A percentile compares a stretch with the other conserved stretches of the same genome.
Conservation (phyloP, 176 grass and related monocot species). For the Aegilops tauschii region DNA sequence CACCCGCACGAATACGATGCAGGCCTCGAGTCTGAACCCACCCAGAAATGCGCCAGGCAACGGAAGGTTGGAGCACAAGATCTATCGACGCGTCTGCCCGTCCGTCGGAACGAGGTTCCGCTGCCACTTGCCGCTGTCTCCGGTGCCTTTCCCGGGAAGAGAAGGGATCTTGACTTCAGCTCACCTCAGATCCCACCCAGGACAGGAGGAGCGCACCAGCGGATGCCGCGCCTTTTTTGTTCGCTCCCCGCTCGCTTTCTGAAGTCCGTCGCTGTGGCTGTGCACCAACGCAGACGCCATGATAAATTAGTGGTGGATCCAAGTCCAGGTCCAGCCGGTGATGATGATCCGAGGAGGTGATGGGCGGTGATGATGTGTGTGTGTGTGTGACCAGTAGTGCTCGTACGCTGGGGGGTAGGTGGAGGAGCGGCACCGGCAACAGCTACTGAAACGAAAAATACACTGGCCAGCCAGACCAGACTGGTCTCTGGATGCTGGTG, state of each 20-base stretch:
- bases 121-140: too few relatives aligned
- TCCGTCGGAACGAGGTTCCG: background rate
- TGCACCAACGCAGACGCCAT: slow-evolving; percentile 35
- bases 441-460: background rate
- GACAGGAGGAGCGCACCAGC: too few relatives aligned
- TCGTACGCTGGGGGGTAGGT: background rate
- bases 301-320: background rate
- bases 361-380: background rate
- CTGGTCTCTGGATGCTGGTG: too few relatives aligned
- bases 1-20: background rate
- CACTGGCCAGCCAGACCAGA: too few relatives aligned
- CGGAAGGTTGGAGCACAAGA: background rate
- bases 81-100: background rate
- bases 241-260: background rate
- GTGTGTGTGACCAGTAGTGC: background rate
- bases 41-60: background rate
- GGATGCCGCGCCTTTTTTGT: background rate
- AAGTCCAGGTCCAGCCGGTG: background rate
- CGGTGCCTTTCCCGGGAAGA: background rate
- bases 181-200: too few relatives aligned
- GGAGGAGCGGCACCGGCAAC: background rate
- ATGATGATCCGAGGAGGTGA: background rate
- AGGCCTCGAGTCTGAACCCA: background rate
- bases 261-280: background rate
- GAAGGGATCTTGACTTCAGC: background rate